phyloP scores from a whole-genome alignment of 2,329 filamentous ascomycete species.

The Aureobasidium uvarum region DNA sequence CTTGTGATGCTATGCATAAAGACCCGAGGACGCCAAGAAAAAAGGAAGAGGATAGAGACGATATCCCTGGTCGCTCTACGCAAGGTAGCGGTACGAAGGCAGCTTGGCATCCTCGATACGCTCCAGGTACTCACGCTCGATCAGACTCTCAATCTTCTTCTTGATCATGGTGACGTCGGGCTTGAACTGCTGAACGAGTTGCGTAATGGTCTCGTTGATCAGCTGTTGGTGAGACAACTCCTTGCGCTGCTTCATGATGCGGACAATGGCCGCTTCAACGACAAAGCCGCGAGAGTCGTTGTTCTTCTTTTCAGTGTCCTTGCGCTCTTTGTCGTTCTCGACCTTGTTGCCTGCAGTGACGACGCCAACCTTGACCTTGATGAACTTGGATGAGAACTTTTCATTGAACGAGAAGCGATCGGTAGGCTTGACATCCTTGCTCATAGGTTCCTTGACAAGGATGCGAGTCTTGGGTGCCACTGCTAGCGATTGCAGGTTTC shows the following conservation, averaged over 20 bases:
- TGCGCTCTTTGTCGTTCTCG: constrained; percentile 66
- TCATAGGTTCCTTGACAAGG: constrained; percentile 74
- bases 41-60: neutral
- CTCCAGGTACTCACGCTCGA: constrained; percentile 75
- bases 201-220: constrained; percentile 68
- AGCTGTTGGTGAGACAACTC: constrained; percentile 67
- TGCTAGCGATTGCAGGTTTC: constrained; percentile 76
- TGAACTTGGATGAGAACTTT: constrained; percentile 74
- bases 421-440: constrained; percentile 70
- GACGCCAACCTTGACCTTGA: constrained; percentile 86
- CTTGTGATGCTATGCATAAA: neutral
- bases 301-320: constrained; percentile 72
- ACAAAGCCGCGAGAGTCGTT: constrained; percentile 68
- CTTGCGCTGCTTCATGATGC: constrained; percentile 86
- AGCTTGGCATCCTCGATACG: constrained; percentile 63
- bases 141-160: constrained; percentile 74
- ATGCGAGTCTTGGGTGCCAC: constrained; percentile 81
- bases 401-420: constrained; percentile 83
- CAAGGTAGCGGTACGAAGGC: constrained; percentile 69
- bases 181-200: constrained; percentile 67
- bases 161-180: constrained; percentile 77
- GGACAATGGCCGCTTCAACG: constrained; percentile 73
- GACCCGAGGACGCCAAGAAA: neutral
- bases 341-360: constrained; percentile 79
- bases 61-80: constrained; percentile 36